Percentiles rank a stretch among this genome's conserved stretches.
These are phyloP conservation scores for Mesembryanthemum crystallinum DNA, from an alignment of 148 eudicot species.

Conservation along the genomic window DNA sequence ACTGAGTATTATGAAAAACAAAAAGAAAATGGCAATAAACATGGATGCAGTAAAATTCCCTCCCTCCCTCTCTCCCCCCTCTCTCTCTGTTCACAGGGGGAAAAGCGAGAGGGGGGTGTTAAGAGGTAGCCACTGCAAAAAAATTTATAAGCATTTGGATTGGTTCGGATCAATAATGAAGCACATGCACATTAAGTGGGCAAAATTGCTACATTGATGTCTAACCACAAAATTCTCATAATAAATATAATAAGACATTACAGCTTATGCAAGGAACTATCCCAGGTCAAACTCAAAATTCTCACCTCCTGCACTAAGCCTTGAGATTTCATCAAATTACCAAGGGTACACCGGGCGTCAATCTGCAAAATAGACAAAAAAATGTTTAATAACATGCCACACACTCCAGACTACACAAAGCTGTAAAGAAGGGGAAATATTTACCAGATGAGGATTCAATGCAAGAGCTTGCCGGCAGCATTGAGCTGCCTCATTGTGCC, in stretches of 20 bases:
- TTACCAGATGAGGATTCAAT: slow-evolving; percentile 79
- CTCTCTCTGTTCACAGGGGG: no score
- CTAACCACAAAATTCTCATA: slow-evolving; percentile 4
- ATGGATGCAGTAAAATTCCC: no score
- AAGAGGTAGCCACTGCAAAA: no score
- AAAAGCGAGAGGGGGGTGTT: no score
- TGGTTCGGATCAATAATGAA: no score
- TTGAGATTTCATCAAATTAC: slow-evolving; percentile 93
- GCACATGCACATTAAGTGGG: no score
- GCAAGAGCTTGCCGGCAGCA: slow-evolving; percentile 95
- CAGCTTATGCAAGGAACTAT: background rate
- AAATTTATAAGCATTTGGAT: no score
- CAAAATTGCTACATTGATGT: no score
- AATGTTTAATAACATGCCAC: slow-evolving; percentile 8
- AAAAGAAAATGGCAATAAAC: background rate
- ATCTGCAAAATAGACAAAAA: slow-evolving; percentile 43
- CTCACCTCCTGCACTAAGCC: slow-evolving; percentile 84
- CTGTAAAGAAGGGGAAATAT: background rate
- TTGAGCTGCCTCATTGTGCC: slow-evolving; percentile 74
- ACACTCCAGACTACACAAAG: slow-evolving; percentile 1
- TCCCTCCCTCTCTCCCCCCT: no score
- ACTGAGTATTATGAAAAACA: background rate
- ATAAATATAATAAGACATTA: slow-evolving; percentile 1
- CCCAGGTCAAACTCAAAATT: background rate
- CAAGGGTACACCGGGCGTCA: slow-evolving; percentile 95